Evolutionary conservation across 1,284 basidiomycete species (phyloP), one percentile per base, ranked within the genome.

Genomic region (Sanghuangporus weigelae): DNA sequence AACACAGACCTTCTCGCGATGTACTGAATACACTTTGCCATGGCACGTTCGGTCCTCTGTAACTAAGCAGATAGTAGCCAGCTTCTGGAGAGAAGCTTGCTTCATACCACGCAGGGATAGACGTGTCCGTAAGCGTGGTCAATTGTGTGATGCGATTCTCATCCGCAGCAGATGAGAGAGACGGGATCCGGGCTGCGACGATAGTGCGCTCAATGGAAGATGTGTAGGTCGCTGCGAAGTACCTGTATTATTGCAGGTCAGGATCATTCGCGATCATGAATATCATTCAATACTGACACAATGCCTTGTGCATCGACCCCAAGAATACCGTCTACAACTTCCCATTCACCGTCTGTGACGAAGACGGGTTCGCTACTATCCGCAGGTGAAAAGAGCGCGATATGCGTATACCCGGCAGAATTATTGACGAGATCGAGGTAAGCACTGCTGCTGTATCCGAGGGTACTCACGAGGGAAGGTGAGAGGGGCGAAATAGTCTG

Each of bases 371-470:
- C 82, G 31, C 78, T 76, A 14, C 87, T 80, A 67, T 82, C 83
- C 2, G 89, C 84, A 1, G 93, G 89, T 65, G 84, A 88, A 77
- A 95, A 97, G 39, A 95, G 81, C 0, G 95, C 95, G 69, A 97
- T 86, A 71, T 97, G 95, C 69, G 93, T 89, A 78, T 82, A 97
- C 0, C 95, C 95, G 19, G 90, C 83, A 26, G 78, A 70, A 26
- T 84, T 86, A 11, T 95, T 92, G 3, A 95, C 83, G 66, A 98
- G 83, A 72, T 98, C 95, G 50, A 98, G 80, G 74, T 97, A 98
- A 12, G 91, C 91, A 12, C 79, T 71, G 10, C 75, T 69, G 44
- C 78, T 77, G 1, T 78, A 75, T 6, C 75, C 54, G 69, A 70
- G 50, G 74, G 66, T 62, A 23, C 31, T 73, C 69, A 79, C 74